Conservation (phyloP, 169 alveolate genomes). For the Plasmodium adleri region DNA sequence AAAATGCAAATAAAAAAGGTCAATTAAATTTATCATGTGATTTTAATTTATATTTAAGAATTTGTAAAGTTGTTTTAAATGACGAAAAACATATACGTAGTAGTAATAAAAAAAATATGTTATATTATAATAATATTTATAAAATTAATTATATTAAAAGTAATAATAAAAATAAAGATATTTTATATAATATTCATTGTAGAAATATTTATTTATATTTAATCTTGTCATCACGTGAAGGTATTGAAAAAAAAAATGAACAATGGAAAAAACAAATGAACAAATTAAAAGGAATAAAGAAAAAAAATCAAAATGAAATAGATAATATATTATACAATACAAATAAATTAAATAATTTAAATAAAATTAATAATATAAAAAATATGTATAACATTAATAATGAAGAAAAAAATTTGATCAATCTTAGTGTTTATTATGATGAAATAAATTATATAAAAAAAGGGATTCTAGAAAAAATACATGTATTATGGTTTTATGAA, state of each 20-base stretch:
- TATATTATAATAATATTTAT: conserved; percentile 47
- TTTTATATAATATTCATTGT: conserved; percentile 29
- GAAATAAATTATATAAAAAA: conserved; percentile 27
- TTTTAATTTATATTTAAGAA: conserved; percentile 48
- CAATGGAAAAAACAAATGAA: neutral
- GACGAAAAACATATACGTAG: conserved; percentile 19
- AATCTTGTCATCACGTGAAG: neutral
- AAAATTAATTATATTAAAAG: conserved; percentile 33
- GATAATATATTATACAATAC: neutral
- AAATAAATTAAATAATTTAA: neutral
- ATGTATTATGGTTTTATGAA: conserved; percentile 67
- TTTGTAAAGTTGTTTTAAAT: conserved; percentile 38
- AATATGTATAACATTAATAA: too few relatives aligned
- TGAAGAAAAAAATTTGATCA: too few relatives aligned
- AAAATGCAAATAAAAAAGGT: conserved; percentile 14
- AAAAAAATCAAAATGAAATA: too few relatives aligned
- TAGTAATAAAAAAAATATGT: conserved; percentile 18
- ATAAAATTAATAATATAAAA: neutral
- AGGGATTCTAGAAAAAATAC: conserved; percentile 35
- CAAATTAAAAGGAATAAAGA: neutral
- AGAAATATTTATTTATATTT: neutral
- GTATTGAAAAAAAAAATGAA: neutral
- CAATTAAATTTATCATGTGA: conserved; percentile 60
- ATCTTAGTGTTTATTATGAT: neutral
- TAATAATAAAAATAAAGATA: conserved; percentile 35